A percentile compares a stretch with the other conserved stretches of the same genome.
Evolutionary conservation across 2,329 filamentous ascomycete genomes (phyloP).

Genomic region (Mariannaea elegans): DNA sequence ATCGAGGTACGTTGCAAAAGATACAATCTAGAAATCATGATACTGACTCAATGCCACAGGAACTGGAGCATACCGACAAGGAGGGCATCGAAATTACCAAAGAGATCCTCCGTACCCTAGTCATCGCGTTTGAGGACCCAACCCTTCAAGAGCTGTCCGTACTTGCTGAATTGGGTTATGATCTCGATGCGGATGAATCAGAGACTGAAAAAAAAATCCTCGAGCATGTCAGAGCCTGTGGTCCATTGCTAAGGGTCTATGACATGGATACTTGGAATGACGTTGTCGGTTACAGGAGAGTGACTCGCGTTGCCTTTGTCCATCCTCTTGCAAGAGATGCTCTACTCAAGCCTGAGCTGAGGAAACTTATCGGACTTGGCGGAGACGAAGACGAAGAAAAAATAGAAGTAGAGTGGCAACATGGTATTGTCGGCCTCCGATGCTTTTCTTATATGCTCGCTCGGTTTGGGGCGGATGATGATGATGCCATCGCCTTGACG

Average conservation of each 20-base stretch:
- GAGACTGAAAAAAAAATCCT: slow-evolving; percentile 11
- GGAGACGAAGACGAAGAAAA: slow-evolving; percentile 18
- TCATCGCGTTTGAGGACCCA: slow-evolving; percentile 20
- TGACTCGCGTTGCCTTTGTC: slow-evolving; percentile 16
- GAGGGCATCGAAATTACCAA: slow-evolving; percentile 17
- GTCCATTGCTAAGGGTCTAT: slow-evolving; percentile 17
- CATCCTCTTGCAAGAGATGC: slow-evolving; percentile 18
- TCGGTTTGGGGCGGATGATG: slow-evolving; percentile 12
- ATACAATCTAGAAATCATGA: too few species aligned
- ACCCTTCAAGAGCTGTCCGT: slow-evolving; percentile 18
- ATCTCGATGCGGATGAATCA: slow-evolving; percentile 1
- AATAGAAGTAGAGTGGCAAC: slow-evolving; percentile 22
- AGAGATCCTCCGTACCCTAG: slow-evolving; percentile 23
- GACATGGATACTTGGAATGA: slow-evolving; percentile 14
- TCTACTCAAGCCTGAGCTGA: slow-evolving; percentile 11
- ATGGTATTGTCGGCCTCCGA: slow-evolving; percentile 23
- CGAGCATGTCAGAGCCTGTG: slow-evolving; percentile 17
- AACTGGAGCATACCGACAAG: slow-evolving; percentile 13
- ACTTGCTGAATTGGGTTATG: slow-evolving; percentile 14
- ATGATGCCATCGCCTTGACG: slow-evolving; percentile 6
- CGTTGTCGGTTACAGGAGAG: slow-evolving; percentile 3
- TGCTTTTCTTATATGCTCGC: slow-evolving; percentile 23
- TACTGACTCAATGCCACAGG: slow-evolving; percentile 1
- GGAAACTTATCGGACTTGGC: slow-evolving; percentile 13
- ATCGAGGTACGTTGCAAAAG: slow-evolving; percentile 5